These are phyloP conservation scores for Buxus sempervirens DNA, from an alignment of 164 flowering plant species.

Conservation along the genomic window DNA sequence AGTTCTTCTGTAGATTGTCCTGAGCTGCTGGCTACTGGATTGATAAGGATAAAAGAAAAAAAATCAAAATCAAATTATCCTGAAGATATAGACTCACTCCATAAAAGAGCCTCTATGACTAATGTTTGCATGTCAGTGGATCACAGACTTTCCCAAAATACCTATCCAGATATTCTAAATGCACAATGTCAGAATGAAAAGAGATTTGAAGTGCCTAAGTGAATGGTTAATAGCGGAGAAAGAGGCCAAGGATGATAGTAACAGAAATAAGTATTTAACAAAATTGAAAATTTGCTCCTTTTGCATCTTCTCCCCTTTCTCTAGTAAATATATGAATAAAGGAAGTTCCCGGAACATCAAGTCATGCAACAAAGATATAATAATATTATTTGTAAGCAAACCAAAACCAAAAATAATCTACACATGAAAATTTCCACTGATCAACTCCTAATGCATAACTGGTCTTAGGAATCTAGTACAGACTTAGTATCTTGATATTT, in stretches of 20 bases:
- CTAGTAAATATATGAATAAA: not conserved
- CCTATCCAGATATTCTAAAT: not conserved
- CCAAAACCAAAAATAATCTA: not conserved
- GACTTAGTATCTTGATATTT: not conserved
- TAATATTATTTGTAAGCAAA: too few relatives aligned
- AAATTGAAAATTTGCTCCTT: not conserved
- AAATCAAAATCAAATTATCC: not conserved
- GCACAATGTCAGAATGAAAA: not conserved
- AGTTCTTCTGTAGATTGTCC: conserved; percentile 36
- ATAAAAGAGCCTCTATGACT: not conserved
- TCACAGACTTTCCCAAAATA: not conserved
- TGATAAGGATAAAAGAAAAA: conserved; percentile 5
- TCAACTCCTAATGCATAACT: not conserved
- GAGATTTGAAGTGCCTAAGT: not conserved
- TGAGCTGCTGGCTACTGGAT: conserved; percentile 33
- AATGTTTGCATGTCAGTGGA: not conserved
- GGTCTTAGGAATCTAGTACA: too few relatives aligned
- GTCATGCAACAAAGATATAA: too few relatives aligned
- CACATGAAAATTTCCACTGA: not conserved
- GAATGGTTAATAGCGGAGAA: not conserved
- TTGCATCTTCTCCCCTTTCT: not conserved
- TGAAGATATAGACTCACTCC: not conserved
- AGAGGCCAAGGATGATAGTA: not conserved
- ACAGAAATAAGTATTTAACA: not conserved
- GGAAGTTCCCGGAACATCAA: not conserved